phyloP scores from a whole-genome alignment of 495 filamentous ascomycete genomes.

The Xanthoparmelia taractica region DNA sequence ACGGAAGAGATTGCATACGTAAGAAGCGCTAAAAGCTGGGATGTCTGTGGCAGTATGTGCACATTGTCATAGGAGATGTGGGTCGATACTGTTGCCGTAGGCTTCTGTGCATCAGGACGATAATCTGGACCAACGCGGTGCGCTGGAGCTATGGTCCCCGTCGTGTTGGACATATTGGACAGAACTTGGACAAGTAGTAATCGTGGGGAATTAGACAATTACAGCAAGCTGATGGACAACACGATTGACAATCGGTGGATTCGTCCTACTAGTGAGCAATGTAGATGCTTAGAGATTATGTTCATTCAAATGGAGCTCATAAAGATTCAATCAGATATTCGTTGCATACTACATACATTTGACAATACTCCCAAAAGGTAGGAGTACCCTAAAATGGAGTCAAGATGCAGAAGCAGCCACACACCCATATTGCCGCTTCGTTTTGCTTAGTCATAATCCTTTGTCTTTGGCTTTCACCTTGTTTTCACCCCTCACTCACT shows the following conservation, averaged over 20 bases:
- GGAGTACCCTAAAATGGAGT: background rate
- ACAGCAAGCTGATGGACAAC: background rate
- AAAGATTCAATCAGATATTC: background rate
- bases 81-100: constrained; percentile 83
- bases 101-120: constrained; percentile 67
- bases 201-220: background rate
- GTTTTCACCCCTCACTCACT: background rate
- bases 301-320: background rate
- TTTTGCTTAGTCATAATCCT: no score
- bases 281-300: no score
- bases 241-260: background rate
- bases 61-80: constrained; percentile 78
- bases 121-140: constrained; percentile 74
- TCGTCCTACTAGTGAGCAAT: background rate
- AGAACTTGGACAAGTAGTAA: background rate
- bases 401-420: background rate
- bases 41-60: constrained; percentile 82
- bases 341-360: background rate
- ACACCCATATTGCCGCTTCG: no score
- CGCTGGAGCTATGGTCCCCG: constrained; percentile 45
- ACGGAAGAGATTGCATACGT: constrained; percentile 58
- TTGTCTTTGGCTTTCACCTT: background rate
- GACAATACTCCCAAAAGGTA: background rate
- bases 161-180: constrained; percentile 12
- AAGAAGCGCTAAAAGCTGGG: constrained; percentile 91